phyloP scores from a whole-genome alignment of 2,329 filamentous ascomycete species.

The Ampelomyces quisqualis region DNA sequence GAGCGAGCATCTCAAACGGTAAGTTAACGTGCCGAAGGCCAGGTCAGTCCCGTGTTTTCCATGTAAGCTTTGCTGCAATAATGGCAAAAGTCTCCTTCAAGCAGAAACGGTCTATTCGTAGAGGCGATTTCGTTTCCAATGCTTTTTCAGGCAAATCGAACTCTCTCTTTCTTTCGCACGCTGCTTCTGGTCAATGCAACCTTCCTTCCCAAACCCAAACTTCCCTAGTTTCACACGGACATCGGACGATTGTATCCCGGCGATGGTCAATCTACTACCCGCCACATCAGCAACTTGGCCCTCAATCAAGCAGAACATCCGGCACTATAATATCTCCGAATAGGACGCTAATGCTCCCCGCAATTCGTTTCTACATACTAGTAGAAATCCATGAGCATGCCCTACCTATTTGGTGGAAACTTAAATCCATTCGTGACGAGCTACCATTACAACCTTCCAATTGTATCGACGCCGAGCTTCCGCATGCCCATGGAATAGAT shows the following conservation, averaged over 20 bases:
- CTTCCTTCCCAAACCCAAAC: background rate
- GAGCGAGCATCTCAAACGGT: too few relatives aligned
- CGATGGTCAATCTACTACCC: constrained; percentile 4
- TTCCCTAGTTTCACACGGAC: too few relatives aligned
- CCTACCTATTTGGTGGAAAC: constrained; percentile 7
- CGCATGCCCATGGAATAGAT: background rate
- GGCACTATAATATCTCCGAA: constrained; percentile 5
- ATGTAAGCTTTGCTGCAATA: too few relatives aligned
- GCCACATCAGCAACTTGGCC: constrained; percentile 9
- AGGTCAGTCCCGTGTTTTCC: too few relatives aligned
- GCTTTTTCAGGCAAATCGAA: too few relatives aligned
- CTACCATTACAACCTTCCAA: constrained; percentile 6
- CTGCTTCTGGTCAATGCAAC: background rate
- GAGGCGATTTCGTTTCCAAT: too few relatives aligned
- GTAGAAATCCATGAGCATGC: constrained; percentile 10
- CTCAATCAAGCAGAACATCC: constrained; percentile 13
- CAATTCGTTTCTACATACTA: constrained; percentile 15
- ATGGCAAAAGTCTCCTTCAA: too few relatives aligned
- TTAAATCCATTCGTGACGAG: constrained; percentile 13
- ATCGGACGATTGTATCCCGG: constrained; percentile 9
- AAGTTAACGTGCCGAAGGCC: too few relatives aligned
- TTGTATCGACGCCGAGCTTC: background rate
- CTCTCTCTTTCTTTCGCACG: too few relatives aligned
- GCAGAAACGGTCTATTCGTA: too few relatives aligned
- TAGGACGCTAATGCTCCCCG: constrained; percentile 17